A percentile compares a stretch with the other conserved stretches of the same genome.
Evolutionary conservation across 768 basidiomycete species (phyloP).

Genomic region (Kwoniella europaea): DNA sequence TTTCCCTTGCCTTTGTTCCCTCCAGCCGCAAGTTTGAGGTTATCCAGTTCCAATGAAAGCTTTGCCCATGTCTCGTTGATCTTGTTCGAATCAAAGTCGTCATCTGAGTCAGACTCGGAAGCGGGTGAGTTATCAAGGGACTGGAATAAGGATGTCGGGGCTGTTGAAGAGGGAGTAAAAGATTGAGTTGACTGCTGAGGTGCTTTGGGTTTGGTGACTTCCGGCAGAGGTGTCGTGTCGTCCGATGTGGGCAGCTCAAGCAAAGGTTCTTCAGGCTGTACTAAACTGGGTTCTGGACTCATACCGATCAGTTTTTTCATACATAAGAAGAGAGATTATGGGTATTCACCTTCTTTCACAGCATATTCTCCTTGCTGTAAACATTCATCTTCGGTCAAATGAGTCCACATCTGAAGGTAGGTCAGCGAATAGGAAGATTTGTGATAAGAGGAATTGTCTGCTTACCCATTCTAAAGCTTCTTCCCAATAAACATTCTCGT

Average conservation of each 20-base stretch:
- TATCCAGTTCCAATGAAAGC: conserved; percentile 39
- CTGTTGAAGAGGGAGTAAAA: neutral
- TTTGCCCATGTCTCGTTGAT: conserved; percentile 48
- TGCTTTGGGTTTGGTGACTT: conserved; percentile 1
- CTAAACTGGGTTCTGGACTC: conserved; percentile 15
- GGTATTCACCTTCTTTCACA: conserved; percentile 24
- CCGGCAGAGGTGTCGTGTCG: neutral
- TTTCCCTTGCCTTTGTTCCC: conserved; percentile 33
- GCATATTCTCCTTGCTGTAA: conserved; percentile 47
- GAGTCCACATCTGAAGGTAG: conserved; percentile 50
- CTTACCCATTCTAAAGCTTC: conserved; percentile 89
- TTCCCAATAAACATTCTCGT: conserved; percentile 64
- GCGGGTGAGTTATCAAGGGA: conserved; percentile 23
- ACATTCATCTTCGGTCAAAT: conserved; percentile 55
- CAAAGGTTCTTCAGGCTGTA: conserved; percentile 14
- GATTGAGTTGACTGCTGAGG: neutral
- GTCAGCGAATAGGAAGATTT: conserved; percentile 2
- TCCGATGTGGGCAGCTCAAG: conserved; percentile 10
- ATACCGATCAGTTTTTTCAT: neutral
- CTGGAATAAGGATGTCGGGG: conserved; percentile 35
- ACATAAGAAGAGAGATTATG: neutral
- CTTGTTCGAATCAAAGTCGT: conserved; percentile 39
- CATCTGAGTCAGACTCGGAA: conserved; percentile 32
- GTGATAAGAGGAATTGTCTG: neutral
- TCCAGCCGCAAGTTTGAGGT: conserved; percentile 31